These are phyloP conservation scores for Puccinia coronata DNA, from an alignment of 1,284 basidiomycete genomes.

Conservation along the genomic window DNA sequence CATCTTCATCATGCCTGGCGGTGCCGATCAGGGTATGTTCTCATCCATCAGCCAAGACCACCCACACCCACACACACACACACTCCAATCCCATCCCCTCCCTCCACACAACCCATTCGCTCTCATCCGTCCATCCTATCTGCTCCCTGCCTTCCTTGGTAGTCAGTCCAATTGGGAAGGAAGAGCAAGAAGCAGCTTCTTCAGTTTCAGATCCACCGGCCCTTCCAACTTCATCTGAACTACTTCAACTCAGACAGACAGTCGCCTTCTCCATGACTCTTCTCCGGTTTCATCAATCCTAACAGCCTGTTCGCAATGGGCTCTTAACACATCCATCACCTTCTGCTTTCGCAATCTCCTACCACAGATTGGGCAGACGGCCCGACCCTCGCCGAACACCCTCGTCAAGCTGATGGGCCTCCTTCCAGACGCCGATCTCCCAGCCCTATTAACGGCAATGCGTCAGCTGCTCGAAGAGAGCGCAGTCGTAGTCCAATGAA, in stretches of 20 bases:
- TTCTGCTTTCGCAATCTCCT: not conserved
- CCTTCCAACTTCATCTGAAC: too few relatives aligned
- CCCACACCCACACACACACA: not conserved
- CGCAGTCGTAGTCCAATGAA: constrained; percentile 41
- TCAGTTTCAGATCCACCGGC: too few relatives aligned
- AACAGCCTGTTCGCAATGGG: constrained; percentile 13
- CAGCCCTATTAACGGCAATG: constrained; percentile 9
- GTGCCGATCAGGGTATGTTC: constrained; percentile 24
- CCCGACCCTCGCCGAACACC: constrained; percentile 19
- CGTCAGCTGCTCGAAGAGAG: not conserved
- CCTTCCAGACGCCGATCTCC: not conserved
- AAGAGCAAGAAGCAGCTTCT: too few relatives aligned
- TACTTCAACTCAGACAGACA: too few relatives aligned
- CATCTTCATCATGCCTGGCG: constrained; percentile 8
- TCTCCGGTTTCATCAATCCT: not conserved
- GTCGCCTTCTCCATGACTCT: not conserved
- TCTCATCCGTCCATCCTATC: not conserved
- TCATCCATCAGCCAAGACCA: not conserved
- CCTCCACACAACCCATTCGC: not conserved
- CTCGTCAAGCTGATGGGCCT: not conserved
- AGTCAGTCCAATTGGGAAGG: too few relatives aligned
- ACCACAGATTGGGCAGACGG: constrained; percentile 48
- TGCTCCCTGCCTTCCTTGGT: too few relatives aligned
- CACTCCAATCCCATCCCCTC: too few relatives aligned
- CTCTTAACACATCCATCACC: constrained; percentile 8